These are phyloP conservation scores for Sporothrix euskadiensis DNA, from an alignment of 2,329 filamentous ascomycete species.

Conservation along the genomic window DNA sequence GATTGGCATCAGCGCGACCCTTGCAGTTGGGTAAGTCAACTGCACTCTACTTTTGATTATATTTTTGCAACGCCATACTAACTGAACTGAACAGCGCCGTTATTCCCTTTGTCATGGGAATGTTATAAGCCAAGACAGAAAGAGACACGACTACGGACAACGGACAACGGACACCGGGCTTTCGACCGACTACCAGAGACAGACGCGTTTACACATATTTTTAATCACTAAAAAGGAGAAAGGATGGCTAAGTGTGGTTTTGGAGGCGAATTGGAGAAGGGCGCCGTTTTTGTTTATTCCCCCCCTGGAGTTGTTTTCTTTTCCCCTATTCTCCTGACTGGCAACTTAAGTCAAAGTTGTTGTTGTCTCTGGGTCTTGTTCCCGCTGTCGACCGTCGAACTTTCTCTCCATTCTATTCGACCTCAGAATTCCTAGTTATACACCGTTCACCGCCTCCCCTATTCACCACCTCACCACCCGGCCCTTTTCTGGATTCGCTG, in stretches of 20 bases:
- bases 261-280: constrained; percentile 6
- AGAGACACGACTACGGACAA: background rate
- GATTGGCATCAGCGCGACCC: constrained; percentile 80
- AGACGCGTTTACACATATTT: constrained; percentile 2
- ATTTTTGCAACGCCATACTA: background rate
- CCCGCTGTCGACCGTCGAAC: background rate
- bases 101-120: constrained; percentile 36
- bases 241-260: background rate
- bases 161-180: background rate
- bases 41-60: background rate
- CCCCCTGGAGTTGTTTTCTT: background rate
- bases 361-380: background rate
- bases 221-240: constrained; percentile 10
- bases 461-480: background rate
- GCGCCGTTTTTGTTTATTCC: background rate
- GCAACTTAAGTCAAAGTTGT: background rate
- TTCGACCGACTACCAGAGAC: background rate
- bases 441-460: background rate
- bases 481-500: constrained; percentile 17
- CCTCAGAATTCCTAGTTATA: background rate
- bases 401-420: background rate
- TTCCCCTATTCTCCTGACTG: background rate
- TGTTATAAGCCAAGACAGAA: constrained; percentile 30
- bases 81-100: constrained; percentile 33
- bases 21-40: constrained; percentile 81